Evolutionary conservation across 2,329 filamentous ascomycete species (phyloP).

Genomic region (Cryphonectria naterciae): DNA sequence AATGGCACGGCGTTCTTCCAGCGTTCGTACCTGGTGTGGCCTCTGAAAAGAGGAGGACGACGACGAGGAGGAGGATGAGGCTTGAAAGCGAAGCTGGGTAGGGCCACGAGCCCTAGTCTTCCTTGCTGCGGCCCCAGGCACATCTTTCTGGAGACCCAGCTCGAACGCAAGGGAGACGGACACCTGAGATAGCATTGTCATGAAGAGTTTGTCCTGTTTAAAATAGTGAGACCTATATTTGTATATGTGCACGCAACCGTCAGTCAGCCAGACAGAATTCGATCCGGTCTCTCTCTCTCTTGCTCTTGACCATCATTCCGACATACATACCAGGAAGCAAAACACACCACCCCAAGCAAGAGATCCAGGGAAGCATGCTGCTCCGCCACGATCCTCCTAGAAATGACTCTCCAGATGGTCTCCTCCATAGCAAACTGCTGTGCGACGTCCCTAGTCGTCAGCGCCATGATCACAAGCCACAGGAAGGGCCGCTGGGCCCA

Average conservation of each 20-base stretch:
- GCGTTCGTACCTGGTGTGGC: slow-evolving; percentile 6
- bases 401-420: slow-evolving; percentile 28
- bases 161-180: slow-evolving; percentile 35
- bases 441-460: slow-evolving; percentile 14
- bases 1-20: slow-evolving; percentile 26
- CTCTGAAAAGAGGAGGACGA: background rate
- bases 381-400: slow-evolving; percentile 21
- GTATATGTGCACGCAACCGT: background rate
- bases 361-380: slow-evolving; percentile 23
- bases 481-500: slow-evolving; percentile 13
- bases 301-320: too few relatives aligned
- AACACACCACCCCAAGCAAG: slow-evolving; percentile 24
- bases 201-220: slow-evolving; percentile 36
- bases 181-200: slow-evolving; percentile 34
- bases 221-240: slow-evolving; percentile 35
- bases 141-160: slow-evolving; percentile 33
- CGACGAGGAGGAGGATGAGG: too few relatives aligned
- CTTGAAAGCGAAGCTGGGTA: background rate
- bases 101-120: too few relatives aligned
- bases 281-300: background rate
- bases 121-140: background rate
- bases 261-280: background rate
- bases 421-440: slow-evolving; percentile 29
- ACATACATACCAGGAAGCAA: slow-evolving; percentile 23
- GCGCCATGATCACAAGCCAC: slow-evolving; percentile 19